Evolutionary conservation across 305 asterid genomes (phyloP), one percentile per base, ranked within the genome.

Genomic region (Rubia balearica): DNA sequence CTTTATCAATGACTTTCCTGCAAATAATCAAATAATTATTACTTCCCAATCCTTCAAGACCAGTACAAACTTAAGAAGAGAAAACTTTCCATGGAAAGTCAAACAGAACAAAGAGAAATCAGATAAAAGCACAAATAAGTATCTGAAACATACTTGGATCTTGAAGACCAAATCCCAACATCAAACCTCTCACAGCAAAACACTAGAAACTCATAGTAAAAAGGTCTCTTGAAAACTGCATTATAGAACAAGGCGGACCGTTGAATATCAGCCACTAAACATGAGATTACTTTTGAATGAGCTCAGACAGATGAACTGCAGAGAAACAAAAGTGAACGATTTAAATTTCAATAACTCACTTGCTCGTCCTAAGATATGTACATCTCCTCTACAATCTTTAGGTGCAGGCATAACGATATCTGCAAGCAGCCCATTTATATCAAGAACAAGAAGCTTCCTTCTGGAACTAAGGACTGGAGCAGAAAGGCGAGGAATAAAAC

Each of bases 151-250:
- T 86, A 92, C 96, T 87, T 90, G 71, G 96, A 76, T 86, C 98
- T 84, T 73, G 98, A 92, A 55, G 98, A 92, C 96, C 98, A 92
- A 75, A 92, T 80, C 68, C 82, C 96, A 53, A 92, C 92, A 73
- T 85, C 87, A 74, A 90, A 92, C 76, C 84, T 87, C 81, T 85
- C 84, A 79, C 84, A 87, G 87, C 98, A 92, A 75, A 92, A 92
- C 74, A 82, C 83, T 83, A 92, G 84, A 81, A 90, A 93, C 71
- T 89, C 97, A 43, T 85, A 81, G 76, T 87, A 89, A 73, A 82
- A 85, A n/a, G 98, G 98, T 74, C 98, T 91, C 89, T 73, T 88
- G 84, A 89, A 91, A 79, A 91, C 98, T 93, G 83, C 83, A 85
- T 69, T 57, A 72, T 61, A 49, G 65, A 74, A 71, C 60, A 33